These are phyloP conservation scores for Xylaria intraflava DNA, from an alignment of 495 filamentous ascomycete species.

Conservation along the genomic window DNA sequence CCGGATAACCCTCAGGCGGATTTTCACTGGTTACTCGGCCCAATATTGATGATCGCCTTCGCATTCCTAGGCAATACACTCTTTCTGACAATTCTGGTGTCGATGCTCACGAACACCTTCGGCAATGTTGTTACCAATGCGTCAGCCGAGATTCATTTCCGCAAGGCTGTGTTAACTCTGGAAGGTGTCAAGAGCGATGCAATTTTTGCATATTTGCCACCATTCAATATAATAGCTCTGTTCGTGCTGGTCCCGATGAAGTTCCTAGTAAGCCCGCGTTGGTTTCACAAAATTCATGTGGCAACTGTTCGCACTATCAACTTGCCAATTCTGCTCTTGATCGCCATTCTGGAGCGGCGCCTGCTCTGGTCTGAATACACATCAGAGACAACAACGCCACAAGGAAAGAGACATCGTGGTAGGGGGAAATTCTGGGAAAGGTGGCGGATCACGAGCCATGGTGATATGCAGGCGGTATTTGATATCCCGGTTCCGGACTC, in stretches of 20 bases:
- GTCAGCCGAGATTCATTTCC: conserved; percentile 63
- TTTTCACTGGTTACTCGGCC: conserved; percentile 61
- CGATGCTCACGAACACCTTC: conserved; percentile 69
- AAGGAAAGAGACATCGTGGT: conserved; percentile 21
- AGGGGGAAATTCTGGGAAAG: conserved; percentile 36
- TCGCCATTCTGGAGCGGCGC: conserved; percentile 53
- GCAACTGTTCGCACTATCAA: conserved; percentile 57
- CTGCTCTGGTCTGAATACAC: conserved; percentile 32
- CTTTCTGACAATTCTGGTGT: conserved; percentile 69
- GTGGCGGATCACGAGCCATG: conserved; percentile 51
- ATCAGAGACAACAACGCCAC: conserved; percentile 15
- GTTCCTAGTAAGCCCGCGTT: conserved; percentile 55
- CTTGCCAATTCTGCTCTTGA: conserved; percentile 55
- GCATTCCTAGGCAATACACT: conserved; percentile 70
- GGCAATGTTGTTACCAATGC: conserved; percentile 58
- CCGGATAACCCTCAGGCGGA: conserved; percentile 31
- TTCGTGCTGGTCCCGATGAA: conserved; percentile 59
- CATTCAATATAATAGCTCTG: conserved; percentile 66
- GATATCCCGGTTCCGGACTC: conserved; percentile 57
- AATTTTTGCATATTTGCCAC: conserved; percentile 66
- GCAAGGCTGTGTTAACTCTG: conserved; percentile 64
- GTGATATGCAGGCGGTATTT: conserved; percentile 62
- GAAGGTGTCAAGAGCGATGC: conserved; percentile 70
- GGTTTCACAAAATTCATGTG: conserved; percentile 75
- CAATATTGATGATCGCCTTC: conserved; percentile 63